Evolutionary conservation across 495 filamentous ascomycete species (phyloP).

Genomic region (Rusavskia elegans): DNA sequence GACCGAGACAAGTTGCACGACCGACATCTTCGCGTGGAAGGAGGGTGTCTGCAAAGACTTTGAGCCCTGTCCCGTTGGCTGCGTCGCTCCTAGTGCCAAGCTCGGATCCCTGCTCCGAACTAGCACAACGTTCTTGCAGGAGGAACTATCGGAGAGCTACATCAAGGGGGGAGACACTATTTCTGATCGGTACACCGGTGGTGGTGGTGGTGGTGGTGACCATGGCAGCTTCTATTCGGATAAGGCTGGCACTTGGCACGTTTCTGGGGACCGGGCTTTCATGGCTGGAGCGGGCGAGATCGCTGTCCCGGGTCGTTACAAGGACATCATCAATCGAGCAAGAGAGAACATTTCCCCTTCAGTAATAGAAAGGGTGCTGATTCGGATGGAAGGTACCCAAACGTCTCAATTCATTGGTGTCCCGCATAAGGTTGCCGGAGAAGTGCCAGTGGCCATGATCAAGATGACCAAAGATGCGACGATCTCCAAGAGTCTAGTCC

Average conservation of each 20-base stretch:
- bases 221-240: constrained; percentile 24
- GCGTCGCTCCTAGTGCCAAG: constrained; percentile 16
- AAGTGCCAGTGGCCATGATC: constrained; percentile 25
- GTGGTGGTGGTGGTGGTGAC: background rate
- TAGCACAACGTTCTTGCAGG: constrained; percentile 8
- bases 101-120: constrained; percentile 18
- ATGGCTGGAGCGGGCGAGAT: constrained; percentile 22
- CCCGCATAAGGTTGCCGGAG: constrained; percentile 22
- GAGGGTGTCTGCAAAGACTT: constrained; percentile 7
- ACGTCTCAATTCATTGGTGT: constrained; percentile 19
- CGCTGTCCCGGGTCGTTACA: constrained; percentile 28
- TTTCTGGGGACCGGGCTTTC: constrained; percentile 28
- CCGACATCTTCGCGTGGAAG: constrained; percentile 7
- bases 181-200: constrained; percentile 18
- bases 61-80: constrained; percentile 11
- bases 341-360: constrained; percentile 29
- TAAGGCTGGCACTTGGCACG: constrained; percentile 20
- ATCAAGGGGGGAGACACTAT: constrained; percentile 19
- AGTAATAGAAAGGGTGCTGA: constrained; percentile 22
- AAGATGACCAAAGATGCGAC: background rate
- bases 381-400: background rate
- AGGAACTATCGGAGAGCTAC: constrained; percentile 25
- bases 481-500: background rate
- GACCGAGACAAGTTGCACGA: constrained; percentile 21
- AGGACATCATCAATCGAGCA: constrained; percentile 34